Percentiles rank a stretch among this genome's conserved stretches.
Evolutionary conservation across 2,329 filamentous ascomycete species (phyloP).

Genomic region (Penicillium sp.): DNA sequence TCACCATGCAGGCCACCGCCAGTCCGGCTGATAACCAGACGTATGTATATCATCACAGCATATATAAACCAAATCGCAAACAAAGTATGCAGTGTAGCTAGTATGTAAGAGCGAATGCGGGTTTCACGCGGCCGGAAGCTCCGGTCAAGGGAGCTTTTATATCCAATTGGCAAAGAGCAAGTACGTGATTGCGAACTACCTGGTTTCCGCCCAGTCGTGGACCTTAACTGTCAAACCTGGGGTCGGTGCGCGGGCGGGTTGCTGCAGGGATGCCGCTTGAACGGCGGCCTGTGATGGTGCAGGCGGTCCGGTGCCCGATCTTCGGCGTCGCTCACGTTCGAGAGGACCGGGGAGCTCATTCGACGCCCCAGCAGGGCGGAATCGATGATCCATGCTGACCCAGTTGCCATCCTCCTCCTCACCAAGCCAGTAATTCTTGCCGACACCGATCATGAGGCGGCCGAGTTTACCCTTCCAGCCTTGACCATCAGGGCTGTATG

Average conservation of each 20-base stretch:
- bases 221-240: constrained; percentile 42
- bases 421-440: constrained; percentile 81
- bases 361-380: constrained; percentile 55
- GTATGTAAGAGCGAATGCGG: constrained; percentile 12
- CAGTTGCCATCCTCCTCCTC: constrained; percentile 63
- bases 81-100: constrained; percentile 18
- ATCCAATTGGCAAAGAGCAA: not conserved
- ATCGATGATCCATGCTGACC: constrained; percentile 67
- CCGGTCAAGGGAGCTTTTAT: not conserved
- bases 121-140: not conserved
- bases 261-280: constrained; percentile 40
- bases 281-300: constrained; percentile 44
- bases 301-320: constrained; percentile 64
- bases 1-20: not conserved
- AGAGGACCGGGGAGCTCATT: constrained; percentile 49
- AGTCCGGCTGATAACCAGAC: constrained; percentile 19
- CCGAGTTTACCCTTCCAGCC: constrained; percentile 81
- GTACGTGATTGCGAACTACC: constrained; percentile 21
- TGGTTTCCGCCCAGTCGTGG: constrained; percentile 41
- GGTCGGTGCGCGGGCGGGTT: constrained; percentile 36
- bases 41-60: constrained; percentile 32
- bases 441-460: constrained; percentile 75
- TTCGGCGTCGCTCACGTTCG: constrained; percentile 64
- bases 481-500: constrained; percentile 72
- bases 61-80: constrained; percentile 27